These are phyloP conservation scores for Ilex paraguariensis DNA, from an alignment of 305 asterid genomes.

Conservation along the genomic window DNA sequence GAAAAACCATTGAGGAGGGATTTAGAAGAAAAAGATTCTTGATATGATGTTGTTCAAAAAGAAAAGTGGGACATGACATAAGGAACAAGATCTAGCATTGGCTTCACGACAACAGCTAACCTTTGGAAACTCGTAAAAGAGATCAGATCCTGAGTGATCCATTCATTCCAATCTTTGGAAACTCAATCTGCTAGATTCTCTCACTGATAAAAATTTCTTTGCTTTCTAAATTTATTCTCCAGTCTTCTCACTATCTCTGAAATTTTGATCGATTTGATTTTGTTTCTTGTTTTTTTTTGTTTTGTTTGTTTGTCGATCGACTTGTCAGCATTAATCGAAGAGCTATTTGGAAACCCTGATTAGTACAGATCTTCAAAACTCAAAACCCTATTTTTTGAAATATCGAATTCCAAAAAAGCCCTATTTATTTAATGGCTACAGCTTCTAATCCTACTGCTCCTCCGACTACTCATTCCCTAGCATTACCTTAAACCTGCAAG, in stretches of 20 bases:
- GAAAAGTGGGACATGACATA: too few species aligned
- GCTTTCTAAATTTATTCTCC: background rate
- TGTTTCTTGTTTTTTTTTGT: background rate
- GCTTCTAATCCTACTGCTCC: conserved; percentile 28
- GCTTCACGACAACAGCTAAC: too few species aligned
- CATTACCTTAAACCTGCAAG: too few species aligned
- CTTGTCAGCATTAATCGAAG: background rate
- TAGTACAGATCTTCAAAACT: background rate
- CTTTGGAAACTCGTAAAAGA: background rate
- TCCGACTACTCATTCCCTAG: conserved; percentile 28
- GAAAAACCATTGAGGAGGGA: too few species aligned
- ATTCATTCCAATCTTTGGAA: conserved; percentile 10
- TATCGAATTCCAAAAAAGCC: conserved; percentile 8
- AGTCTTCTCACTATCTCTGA: background rate
- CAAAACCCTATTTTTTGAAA: conserved; percentile 10
- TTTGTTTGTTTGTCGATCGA: conserved; percentile 1
- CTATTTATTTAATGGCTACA: conserved; percentile 41
- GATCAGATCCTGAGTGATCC: conserved; percentile 8
- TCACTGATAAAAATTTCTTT: background rate
- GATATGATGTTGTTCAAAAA: too few species aligned
- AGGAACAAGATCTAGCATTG: too few species aligned
- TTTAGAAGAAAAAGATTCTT: too few species aligned
- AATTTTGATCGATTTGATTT: conserved; percentile 24
- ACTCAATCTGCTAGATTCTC: background rate
- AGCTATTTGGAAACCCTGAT: conserved; percentile 2